phyloP scores from a whole-genome alignment of 768 basidiomycete species.

The Chlorophyllum brunneum region DNA sequence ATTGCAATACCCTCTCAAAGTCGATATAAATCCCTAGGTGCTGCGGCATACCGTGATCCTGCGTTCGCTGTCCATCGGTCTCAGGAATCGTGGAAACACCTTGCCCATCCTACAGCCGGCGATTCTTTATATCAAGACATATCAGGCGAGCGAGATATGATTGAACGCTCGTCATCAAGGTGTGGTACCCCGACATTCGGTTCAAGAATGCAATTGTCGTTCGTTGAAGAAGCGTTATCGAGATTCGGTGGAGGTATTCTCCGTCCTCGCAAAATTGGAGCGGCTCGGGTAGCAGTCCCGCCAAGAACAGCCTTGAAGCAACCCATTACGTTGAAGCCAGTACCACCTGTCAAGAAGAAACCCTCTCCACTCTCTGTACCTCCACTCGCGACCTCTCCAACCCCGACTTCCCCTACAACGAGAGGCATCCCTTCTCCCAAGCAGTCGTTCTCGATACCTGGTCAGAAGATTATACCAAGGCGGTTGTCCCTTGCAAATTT shows the following conservation, averaged over 20 bases:
- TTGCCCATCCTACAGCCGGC: background rate
- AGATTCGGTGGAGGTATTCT: slow-evolving; percentile 31
- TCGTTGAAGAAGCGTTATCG: slow-evolving; percentile 39
- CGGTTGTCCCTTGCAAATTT: slow-evolving; percentile 2
- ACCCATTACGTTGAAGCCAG: slow-evolving; percentile 2
- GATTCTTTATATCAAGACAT: background rate
- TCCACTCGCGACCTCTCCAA: slow-evolving; percentile 2
- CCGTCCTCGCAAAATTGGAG: slow-evolving; percentile 16
- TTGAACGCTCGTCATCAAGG: slow-evolving; percentile 43
- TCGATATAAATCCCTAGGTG: slow-evolving; percentile 18
- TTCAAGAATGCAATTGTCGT: slow-evolving; percentile 44
- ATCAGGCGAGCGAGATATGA: slow-evolving; percentile 28
- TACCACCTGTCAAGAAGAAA: slow-evolving; percentile 15
- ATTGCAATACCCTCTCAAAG: slow-evolving; percentile 40
- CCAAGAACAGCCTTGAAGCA: slow-evolving; percentile 2
- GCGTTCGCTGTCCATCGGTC: background rate
- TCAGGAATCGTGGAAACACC: background rate
- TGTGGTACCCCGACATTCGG: slow-evolving; percentile 65
- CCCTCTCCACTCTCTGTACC: slow-evolving; percentile 16
- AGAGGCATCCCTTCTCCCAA: slow-evolving; percentile 11
- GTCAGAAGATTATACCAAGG: background rate
- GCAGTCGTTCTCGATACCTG: background rate
- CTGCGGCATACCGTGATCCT: slow-evolving; percentile 23
- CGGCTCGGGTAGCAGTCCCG: background rate
- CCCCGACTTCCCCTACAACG: slow-evolving; percentile 5